A percentile compares a stretch with the other conserved stretches of the same genome.
Evolutionary conservation across 768 basidiomycete genomes (phyloP).

Genomic region (button mushroom (Agaricus bisporus)): DNA sequence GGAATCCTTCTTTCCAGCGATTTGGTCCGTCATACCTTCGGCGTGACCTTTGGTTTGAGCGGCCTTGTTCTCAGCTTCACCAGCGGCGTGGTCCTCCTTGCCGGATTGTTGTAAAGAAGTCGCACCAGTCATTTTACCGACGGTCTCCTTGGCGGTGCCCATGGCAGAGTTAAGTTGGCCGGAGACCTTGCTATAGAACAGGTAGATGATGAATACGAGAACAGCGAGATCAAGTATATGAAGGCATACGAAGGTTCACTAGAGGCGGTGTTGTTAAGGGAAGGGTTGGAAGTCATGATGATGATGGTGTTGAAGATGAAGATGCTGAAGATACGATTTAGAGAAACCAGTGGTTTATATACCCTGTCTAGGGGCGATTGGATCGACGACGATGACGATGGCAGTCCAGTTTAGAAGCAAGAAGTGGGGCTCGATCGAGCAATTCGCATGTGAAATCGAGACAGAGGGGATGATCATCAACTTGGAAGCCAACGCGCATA

Average conservation of each 20-base stretch:
- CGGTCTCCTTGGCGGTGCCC: conserved; percentile 30
- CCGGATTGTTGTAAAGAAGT: conserved; percentile 40
- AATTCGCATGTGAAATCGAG: no score
- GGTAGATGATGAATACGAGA: neutral
- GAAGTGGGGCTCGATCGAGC: no score
- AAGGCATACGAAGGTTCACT: conserved; percentile 24
- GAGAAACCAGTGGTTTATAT: neutral
- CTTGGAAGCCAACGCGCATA: no score
- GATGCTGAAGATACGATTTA: neutral
- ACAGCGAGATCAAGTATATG: neutral
- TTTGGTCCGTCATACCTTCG: conserved; percentile 39
- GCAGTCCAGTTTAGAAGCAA: no score
- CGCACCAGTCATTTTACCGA: conserved; percentile 45
- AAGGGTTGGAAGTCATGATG: conserved; percentile 10
- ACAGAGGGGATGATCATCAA: no score
- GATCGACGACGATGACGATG: no score
- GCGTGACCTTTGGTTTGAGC: conserved; percentile 44
- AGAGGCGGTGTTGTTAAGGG: conserved; percentile 21
- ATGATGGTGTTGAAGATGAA: neutral
- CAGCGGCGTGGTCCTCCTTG: conserved; percentile 44
- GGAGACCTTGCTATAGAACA: conserved; percentile 10
- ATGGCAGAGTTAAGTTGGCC: conserved; percentile 13
- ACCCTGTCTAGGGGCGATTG: no score
- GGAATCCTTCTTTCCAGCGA: conserved; percentile 41
- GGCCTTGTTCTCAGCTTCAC: conserved; percentile 44